Base-by-base conservation (phyloP, 495 filamentous ascomycete species). In the Amorphotheca resinae region DNA sequence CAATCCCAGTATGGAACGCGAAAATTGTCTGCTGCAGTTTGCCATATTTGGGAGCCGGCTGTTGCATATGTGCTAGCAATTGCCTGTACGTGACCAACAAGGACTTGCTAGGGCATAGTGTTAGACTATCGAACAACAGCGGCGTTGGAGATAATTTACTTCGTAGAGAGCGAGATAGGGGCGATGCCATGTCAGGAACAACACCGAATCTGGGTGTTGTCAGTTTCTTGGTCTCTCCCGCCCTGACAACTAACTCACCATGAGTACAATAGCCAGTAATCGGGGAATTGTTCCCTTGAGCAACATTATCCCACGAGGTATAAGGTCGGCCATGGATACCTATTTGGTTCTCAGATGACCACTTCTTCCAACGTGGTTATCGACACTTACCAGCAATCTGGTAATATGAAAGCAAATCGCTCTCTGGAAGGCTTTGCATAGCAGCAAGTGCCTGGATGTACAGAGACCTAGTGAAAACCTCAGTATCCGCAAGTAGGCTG, bases 1-100 rank as follows among this genome's bases (percentile, higher is more conserved):
- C 73, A 78, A 56, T 78, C 74, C 62, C 70, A 78, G 48, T 69
- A 78, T 2, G 72, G 72, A 8, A 72, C 44, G 7, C 73, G 61
- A 41, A 73, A 65, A 4, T 60, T 57, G 15, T 59, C 48, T 22
- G 72, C 74, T 1, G 72, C 72, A 12, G 54, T 46, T 25, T 60
- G 50, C 26, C 45, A 53, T 20, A 12, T 3, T 9, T 35, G 22
- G 18, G 43, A 49, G 23, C 49, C 49, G 2, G 64, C 60, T 4
- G 53, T 53, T 1, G 67, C 64, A 57, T 76, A 82, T 23, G 65
- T 57, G 11, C 61, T 58, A 17, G 72, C 74, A 34, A 77, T 76
- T 22, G 48, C 50, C 44, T 70, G 64, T 23, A 69, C 60, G 32
- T 48, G 17, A 11, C 16, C 11, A n/a, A 34, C 32, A 1, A 61